Evolutionary conservation across 2,329 filamentous ascomycete genomes (phyloP).

Genomic region (Hymenoscyphus occultus): DNA sequence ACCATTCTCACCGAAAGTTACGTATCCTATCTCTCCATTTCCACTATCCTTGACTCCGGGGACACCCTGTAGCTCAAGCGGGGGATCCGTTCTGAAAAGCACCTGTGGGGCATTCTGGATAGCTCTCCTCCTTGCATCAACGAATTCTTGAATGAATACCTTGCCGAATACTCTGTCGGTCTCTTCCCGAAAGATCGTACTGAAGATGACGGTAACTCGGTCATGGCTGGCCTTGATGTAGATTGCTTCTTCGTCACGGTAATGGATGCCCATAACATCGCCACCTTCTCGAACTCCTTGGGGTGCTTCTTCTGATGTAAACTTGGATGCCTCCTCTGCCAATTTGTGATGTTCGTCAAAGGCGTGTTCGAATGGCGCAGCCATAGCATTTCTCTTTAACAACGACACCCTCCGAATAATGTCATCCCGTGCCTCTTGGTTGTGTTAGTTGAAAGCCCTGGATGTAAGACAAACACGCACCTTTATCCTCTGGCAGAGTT

Average conservation of each 20-base stretch:
- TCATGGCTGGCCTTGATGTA: slow-evolving; percentile 98
- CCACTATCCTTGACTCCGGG: slow-evolving; percentile 75
- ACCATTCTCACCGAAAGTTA: slow-evolving; percentile 77
- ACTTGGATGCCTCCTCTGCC: slow-evolving; percentile 84
- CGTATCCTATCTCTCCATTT: slow-evolving; percentile 88
- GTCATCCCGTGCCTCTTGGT: slow-evolving; percentile 72
- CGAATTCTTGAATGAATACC: slow-evolving; percentile 98
- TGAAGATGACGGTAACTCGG: slow-evolving; percentile 98
- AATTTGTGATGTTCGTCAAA: slow-evolving; percentile 89
- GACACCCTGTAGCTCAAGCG: slow-evolving; percentile 83
- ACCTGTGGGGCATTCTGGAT: slow-evolving; percentile 99
- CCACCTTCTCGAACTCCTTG: slow-evolving; percentile 87
- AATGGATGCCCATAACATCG: slow-evolving; percentile 93
- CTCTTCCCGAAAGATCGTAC: slow-evolving; percentile 95
- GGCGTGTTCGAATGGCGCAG: slow-evolving; percentile 94
- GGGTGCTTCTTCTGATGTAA: slow-evolving; percentile 89
- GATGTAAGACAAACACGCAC: slow-evolving; percentile 40
- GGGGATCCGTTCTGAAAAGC: slow-evolving; percentile 90
- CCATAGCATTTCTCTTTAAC: slow-evolving; percentile 98
- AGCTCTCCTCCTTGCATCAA: slow-evolving; percentile 88
- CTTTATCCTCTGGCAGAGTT: slow-evolving; percentile 75
- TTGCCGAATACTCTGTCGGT: slow-evolving; percentile 97
- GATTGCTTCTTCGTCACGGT: slow-evolving; percentile 97
- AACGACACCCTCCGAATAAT: slow-evolving; percentile 84
- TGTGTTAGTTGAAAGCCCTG: slow-evolving; percentile 13